phyloP scores from a whole-genome alignment of 1,284 basidiomycete genomes.

The Stygiomarasmius scandens region DNA sequence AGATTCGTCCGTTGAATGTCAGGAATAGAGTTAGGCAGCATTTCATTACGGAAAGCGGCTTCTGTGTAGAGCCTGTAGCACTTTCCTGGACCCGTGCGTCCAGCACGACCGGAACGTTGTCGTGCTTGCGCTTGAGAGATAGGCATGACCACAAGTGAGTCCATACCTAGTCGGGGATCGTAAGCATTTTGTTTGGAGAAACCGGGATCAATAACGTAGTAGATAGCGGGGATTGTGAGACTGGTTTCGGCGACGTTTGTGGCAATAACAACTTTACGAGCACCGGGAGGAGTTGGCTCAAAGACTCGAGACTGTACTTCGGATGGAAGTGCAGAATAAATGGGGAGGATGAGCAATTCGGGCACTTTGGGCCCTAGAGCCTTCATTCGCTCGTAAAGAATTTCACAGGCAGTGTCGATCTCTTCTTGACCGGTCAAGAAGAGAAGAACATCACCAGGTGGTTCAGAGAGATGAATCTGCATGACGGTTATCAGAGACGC shows the following conservation, averaged over 20 bases:
- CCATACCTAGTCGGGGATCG: conserved; percentile 97
- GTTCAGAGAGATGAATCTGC: conserved; percentile 99
- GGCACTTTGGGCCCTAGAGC: conserved; percentile 96
- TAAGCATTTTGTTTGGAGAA: conserved; percentile 99
- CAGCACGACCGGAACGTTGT: conserved; percentile 94
- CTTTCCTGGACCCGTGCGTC: conserved; percentile 97
- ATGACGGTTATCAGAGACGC: conserved; percentile 98
- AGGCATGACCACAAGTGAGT: conserved; percentile 97
- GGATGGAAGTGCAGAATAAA: conserved; percentile 96
- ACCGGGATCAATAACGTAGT: conserved; percentile 98
- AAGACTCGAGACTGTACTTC: conserved; percentile 98
- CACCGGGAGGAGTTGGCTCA: conserved; percentile 95
- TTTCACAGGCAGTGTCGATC: conserved; percentile 97
- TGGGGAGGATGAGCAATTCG: conserved; percentile 94
- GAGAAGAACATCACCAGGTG: conserved; percentile 93
- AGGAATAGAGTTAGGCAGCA: conserved; percentile 97
- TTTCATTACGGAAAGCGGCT: conserved; percentile 97
- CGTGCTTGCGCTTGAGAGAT: conserved; percentile 98
- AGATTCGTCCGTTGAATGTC: conserved; percentile 98
- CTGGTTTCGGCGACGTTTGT: conserved; percentile 99
- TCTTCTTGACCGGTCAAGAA: conserved; percentile 99
- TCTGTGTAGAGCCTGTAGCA: conserved; percentile 98
- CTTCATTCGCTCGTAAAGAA: conserved; percentile 97
- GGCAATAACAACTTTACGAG: conserved; percentile 96
- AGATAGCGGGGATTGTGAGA: conserved; percentile 97